Evolutionary conservation across 495 filamentous ascomycete species (phyloP), one percentile per base, ranked within the genome.

Genomic region (Tuber umbilicatum): DNA sequence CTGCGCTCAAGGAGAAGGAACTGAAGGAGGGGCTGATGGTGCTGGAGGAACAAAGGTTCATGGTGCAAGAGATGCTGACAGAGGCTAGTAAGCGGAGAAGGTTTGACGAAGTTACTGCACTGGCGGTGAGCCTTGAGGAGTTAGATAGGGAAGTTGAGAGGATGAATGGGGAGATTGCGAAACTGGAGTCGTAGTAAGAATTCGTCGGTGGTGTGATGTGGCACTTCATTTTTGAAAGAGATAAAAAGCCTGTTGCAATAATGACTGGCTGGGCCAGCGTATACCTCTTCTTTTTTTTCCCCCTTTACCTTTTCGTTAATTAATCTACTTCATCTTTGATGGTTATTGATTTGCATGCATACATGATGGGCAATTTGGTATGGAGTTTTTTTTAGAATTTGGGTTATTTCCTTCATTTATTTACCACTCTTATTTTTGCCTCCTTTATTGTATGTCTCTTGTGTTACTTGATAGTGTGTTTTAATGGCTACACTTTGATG

Each of bases 1-100:
- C 84, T 97, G 27, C 93, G 97, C 82, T 89, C 87, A 14, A 93
- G 80, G 96, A 99, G 81, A 97, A 94, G 78, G 89, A 93, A 41
- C 83, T 97, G 1, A 87, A 91, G 19, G 94, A 98, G 80, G 85
- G 89, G 60, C 84, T 98, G 27, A 93, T 97, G 64, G 92, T 99
- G 37, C 86, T 99, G 0, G 95, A 98, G 84, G 95, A 99, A 82
- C 95, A 99, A 83, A 89, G 89, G 81, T 97, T 97, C 81, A 88
- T 98, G 81, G 93, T 99, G 0, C 87, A 89, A 27, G 91, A 92
- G 78, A 97, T 97, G 93, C 87, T 98, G 69, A 89, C 86, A 9
- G 90, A 91, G 69, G 94, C 95, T 5, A 91, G 90, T 71, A 91
- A 90, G 75, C 87, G 90, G 45, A 87, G 95, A 72, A 90, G 91